Base-by-base conservation (phyloP, 441 rosid species). In the Pelargonium myrrhifolium region DNA sequence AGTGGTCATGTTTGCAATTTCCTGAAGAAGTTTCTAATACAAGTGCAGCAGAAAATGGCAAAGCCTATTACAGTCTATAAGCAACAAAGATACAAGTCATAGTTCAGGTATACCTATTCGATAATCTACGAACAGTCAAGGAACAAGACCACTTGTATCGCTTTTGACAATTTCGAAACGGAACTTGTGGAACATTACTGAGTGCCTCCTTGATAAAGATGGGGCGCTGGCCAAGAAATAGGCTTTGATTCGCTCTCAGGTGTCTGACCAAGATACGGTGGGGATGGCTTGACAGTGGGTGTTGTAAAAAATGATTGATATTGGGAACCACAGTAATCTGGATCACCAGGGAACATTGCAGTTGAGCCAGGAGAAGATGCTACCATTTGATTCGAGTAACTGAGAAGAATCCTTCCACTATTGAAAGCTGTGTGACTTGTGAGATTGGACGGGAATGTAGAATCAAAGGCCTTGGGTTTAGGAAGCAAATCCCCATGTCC, bases 171-270 rank as follows among this genome's bases (percentile, higher is more conserved):
- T 6, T 6, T 4, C 6, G 3, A n/a, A 14, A 6, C n/a, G 56
- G 56, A 42, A 42, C 47, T 42, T 11, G 20, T 6, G 14, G n/a
- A 21, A 37, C 17, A 61, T 26, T 11, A 61, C 15, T 26, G 7
- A 20, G 22, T 45, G 11, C 69, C 51, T 60, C 35, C n/a, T 11
- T 71, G 74, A 17, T 15, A 6, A 40, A 26, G 42, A 63, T n/a
- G n/a, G 56, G 61, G 18, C 47, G 21, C 14, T 2, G 62, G 31
- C 64, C 72, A 73, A 9, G 12, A 35, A 37, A 55, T 63, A 18
- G 67, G 67, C 21, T 43, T 40, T 26, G 53, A 58, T 22, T 14
- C 58, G 67, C 71, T 56, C 65, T 47, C 71, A 10, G 76, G 68
- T 51, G 76, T 67, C 35, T 62, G 71, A 10, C 43, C 31, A 53